phyloP scores from a whole-genome alignment of 345 rosid genomes.

The Jatropha curcas region DNA sequence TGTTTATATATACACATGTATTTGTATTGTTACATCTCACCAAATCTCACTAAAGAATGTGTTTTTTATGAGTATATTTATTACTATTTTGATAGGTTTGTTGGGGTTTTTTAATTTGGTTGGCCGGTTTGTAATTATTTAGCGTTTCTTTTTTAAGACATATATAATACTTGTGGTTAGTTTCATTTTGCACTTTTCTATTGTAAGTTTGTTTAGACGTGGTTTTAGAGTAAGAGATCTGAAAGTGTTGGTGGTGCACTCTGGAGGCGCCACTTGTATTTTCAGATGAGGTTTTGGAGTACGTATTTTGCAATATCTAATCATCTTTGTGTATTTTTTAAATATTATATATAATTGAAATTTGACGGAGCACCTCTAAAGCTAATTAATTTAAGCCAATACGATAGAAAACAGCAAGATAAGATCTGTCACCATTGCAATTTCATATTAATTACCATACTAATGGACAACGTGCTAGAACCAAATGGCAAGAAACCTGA shows the following conservation, averaged over 20 bases:
- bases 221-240: conserved; percentile 42
- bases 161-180: neutral
- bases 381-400: neutral
- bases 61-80: too few relatives aligned
- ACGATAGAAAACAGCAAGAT: neutral
- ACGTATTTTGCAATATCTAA: conserved; percentile 13
- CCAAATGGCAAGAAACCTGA: conserved; percentile 4
- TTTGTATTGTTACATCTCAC: conserved; percentile 35
- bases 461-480: conserved; percentile 4
- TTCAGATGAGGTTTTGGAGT: too few relatives aligned
- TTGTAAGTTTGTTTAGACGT: conserved; percentile 34
- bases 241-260: conserved; percentile 17
- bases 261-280: conserved; percentile 35
- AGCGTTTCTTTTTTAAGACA: neutral
- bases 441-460: neutral
- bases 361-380: too few relatives aligned
- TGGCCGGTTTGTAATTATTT: conserved; percentile 12
- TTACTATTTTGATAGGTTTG: conserved; percentile 1
- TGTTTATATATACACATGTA: neutral
- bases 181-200: neutral
- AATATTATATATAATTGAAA: too few relatives aligned
- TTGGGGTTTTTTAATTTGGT: conserved; percentile 18
- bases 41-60: conserved; percentile 18
- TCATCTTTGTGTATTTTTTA: too few relatives aligned
- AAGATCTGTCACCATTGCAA: neutral